Evolutionary conservation across 2,329 filamentous ascomycete genomes (phyloP), one percentile per base, ranked within the genome.

Genomic region (Penicillium nordicum): DNA sequence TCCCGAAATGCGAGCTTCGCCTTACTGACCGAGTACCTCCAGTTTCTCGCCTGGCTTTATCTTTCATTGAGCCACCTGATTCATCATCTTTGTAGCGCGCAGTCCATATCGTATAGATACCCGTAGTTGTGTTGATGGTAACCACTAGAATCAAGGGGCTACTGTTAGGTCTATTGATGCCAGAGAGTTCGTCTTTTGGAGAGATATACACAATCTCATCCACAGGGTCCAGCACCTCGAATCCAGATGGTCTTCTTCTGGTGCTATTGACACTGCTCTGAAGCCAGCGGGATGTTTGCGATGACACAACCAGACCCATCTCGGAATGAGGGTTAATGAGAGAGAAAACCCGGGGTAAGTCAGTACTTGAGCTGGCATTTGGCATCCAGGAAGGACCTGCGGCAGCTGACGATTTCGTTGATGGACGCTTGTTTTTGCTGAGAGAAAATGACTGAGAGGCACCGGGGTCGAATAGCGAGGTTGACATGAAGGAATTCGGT

Each of bases 161-260:
- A 23, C 80, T 76, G 51, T 78, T 76, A 45, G 76, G 76, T 21
- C 63, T 58, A 44, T 57, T 62, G 1, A 53, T 62, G 12, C 58
- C 63, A 18, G 66, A 57, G 53, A 69, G 69, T 48, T 78, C 78
- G n/a, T 88, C 83, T 53, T 82, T 81, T 18, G 86, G 76, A 63
- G 93, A 91, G 11, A 96, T 82, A 68, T 96, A 93, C 1, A 97
- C 74, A 49, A 97, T 86, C 69, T 94, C 89, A 69, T 97, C 93
- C 1, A 86, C 82, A 14, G 86, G 82, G 63, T 92, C 86, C 36
- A 97, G 80, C 21, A 90, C 84, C 60, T 84, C 80, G 55, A 80
- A 68, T 38, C 65, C 69, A 4, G 68, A 69, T 37, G 58, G 66
- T 47, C 59, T 58, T 50, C 49, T 55, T 45, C 56, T 71, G 45